Conservation (phyloP, 148 eudicot species). For the Silene uniflora region DNA sequence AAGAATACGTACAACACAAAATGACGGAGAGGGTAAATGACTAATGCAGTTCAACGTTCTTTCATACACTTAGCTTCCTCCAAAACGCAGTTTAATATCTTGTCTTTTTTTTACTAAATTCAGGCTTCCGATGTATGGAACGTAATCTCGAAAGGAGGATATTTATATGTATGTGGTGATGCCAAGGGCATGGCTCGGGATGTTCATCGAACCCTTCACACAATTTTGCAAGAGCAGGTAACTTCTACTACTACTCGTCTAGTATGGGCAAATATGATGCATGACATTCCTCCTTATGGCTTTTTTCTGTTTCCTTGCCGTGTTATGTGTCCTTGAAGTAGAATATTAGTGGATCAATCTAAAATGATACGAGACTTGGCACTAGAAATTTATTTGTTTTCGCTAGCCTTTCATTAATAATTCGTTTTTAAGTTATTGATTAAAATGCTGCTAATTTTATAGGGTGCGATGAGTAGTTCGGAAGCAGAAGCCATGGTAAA, state of each 20-base stretch:
- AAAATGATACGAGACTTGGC: no score
- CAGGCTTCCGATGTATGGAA: constrained; percentile 61
- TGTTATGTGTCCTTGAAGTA: no score
- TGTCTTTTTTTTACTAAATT: background rate
- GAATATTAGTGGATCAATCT: no score
- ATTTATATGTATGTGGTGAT: constrained; percentile 90
- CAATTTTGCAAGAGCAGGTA: constrained; percentile 93
- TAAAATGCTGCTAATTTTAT: constrained; percentile 6
- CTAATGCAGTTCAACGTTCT: background rate
- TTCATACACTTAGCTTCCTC: constrained; percentile 18
- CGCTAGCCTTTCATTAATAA: no score
- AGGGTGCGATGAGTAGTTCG: constrained; percentile 76
- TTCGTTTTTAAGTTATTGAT: no score
- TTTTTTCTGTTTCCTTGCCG: no score
- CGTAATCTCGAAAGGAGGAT: constrained; percentile 73
- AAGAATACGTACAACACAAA: constrained; percentile 95
- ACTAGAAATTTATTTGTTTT: no score
- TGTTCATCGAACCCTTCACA: constrained; percentile 89
- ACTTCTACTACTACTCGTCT: background rate
- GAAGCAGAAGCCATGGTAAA: constrained; percentile 82
- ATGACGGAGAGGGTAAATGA: constrained; percentile 67
- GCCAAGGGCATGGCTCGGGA: constrained; percentile 99
- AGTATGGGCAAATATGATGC: background rate
- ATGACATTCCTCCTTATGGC: no score
- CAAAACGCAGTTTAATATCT: background rate